Evolutionary conservation across 1,284 basidiomycete species (phyloP), one percentile per base, ranked within the genome.

Genomic region (Athelia psychrophila): DNA sequence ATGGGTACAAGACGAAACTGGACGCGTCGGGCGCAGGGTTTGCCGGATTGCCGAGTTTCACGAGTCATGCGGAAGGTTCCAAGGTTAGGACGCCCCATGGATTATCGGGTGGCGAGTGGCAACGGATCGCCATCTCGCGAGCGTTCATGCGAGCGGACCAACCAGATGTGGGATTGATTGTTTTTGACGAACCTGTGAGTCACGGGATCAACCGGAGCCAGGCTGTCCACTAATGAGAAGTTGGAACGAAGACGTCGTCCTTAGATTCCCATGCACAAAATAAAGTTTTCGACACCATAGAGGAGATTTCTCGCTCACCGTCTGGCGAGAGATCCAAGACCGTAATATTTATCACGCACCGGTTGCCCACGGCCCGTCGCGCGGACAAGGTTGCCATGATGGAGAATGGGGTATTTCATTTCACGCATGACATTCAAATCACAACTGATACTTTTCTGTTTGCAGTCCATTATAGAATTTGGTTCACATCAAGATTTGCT

Each of bases 311-410:
- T 27, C 76, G 76, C 46, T 71, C 76, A 25, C 71, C 79, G 33
- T 72, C 69, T 25, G 84, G 84, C 20, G 72, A 75, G 58, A 74
- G 73, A 58, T 77, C 69, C 18, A 88, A 88, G 66, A 90, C 88
- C 2, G 84, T 90, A 52, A 81, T 93, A 33, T 93, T 88, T 68
- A 89, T 93, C 63, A 91, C 90, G 3, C 91, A 93, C 70, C 80
- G 88, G 55, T 79, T 93, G 55, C 84, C 86, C 22, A 88, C 86
- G 42, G 89, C 88, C 18, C 81, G 87, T 13, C 80, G 84, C 46
- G 88, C 88, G 54, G 87, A 90, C 70, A 89, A 87, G 69, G 84
- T 93, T 58, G 91, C 88, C 40, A 90, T 93, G 78, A 88, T 93
- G 80, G 86, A 91, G 58, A 77, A 82, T 60, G 91, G 91, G 64